Evolutionary conservation across 2,329 filamentous ascomycete species (phyloP).

Genomic region (Gliomastix tumulicola): DNA sequence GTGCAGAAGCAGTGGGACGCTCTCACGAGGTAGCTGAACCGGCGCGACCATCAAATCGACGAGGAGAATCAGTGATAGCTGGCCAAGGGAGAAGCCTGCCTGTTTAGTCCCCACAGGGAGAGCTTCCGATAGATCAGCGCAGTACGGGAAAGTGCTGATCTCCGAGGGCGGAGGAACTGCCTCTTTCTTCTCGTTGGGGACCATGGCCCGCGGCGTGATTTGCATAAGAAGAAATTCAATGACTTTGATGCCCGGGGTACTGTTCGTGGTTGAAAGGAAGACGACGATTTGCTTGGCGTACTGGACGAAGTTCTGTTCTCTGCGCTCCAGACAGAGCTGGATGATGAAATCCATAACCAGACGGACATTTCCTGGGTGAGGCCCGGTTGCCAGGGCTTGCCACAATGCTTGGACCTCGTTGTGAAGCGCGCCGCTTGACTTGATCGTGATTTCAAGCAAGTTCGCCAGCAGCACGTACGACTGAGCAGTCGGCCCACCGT

Average conservation of each 20-base stretch:
- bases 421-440: slow-evolving; percentile 78
- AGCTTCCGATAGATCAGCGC: slow-evolving; percentile 74
- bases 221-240: slow-evolving; percentile 90
- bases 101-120: slow-evolving; percentile 87
- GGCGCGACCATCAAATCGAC: slow-evolving; percentile 96
- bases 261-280: slow-evolving; percentile 76
- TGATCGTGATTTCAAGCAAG: slow-evolving; percentile 92
- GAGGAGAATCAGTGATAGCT: slow-evolving; percentile 85
- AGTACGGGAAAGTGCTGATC: slow-evolving; percentile 71
- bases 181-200: slow-evolving; percentile 75
- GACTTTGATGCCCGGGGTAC: slow-evolving; percentile 75
- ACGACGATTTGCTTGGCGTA: slow-evolving; percentile 98
- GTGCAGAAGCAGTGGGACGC: slow-evolving; percentile 80
- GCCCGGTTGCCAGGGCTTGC: slow-evolving; percentile 91
- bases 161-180: slow-evolving; percentile 66
- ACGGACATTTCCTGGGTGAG: slow-evolving; percentile 88
- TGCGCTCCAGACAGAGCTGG: slow-evolving; percentile 80
- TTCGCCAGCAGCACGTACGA: slow-evolving; percentile 96
- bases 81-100: slow-evolving; percentile 84
- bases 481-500: slow-evolving; percentile 80
- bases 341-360: slow-evolving; percentile 96
- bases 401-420: slow-evolving; percentile 97
- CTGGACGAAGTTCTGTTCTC: slow-evolving; percentile 97
- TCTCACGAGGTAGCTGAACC: slow-evolving; percentile 69
- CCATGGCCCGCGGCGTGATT: slow-evolving; percentile 94